Evolutionary conservation across 2,329 filamentous ascomycete genomes (phyloP).

Genomic region (Alternaria gansuensis): DNA sequence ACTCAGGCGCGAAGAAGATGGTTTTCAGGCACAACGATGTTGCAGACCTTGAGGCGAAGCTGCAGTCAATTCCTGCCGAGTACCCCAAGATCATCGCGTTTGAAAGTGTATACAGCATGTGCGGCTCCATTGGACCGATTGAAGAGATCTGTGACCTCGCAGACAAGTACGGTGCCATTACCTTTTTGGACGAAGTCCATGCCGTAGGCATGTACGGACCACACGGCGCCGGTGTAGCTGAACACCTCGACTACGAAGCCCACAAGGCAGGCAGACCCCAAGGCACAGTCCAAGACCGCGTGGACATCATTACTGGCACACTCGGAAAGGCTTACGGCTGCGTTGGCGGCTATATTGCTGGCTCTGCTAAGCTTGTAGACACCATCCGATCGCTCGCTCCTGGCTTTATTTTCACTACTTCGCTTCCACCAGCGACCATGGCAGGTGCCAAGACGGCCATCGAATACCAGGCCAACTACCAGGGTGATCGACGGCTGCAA

Average conservation of each 20-base stretch:
- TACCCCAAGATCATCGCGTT: slow-evolving; percentile 98
- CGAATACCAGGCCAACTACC: slow-evolving; percentile 87
- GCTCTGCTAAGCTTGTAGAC: slow-evolving; percentile 85
- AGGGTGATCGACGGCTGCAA: slow-evolving; percentile 88
- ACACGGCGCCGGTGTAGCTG: slow-evolving; percentile 91
- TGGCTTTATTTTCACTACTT: slow-evolving; percentile 99
- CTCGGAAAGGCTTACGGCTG: slow-evolving; percentile 98
- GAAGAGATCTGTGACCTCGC: slow-evolving; percentile 95
- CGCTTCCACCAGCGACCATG: slow-evolving; percentile 95
- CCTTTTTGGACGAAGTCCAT: slow-evolving; percentile 98
- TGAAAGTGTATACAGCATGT: slow-evolving; percentile 99
- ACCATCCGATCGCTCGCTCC: slow-evolving; percentile 92
- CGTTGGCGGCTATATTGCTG: slow-evolving; percentile 97
- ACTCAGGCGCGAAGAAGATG: slow-evolving; percentile 95
- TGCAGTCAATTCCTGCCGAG: slow-evolving; percentile 83
- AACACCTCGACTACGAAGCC: slow-evolving; percentile 93
- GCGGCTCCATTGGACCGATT: slow-evolving; percentile 94
- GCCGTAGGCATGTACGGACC: slow-evolving; percentile 99
- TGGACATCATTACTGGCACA: slow-evolving; percentile 98
- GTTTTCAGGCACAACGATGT: slow-evolving; percentile 99
- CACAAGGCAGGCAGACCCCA: slow-evolving; percentile 76
- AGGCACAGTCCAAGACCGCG: slow-evolving; percentile 91
- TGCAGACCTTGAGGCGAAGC: slow-evolving; percentile 89
- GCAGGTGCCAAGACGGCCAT: slow-evolving; percentile 91
- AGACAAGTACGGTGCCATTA: slow-evolving; percentile 96